Conservation (phyloP, 2,329 filamentous ascomycete genomes). For the Whalleya microplaca region DNA sequence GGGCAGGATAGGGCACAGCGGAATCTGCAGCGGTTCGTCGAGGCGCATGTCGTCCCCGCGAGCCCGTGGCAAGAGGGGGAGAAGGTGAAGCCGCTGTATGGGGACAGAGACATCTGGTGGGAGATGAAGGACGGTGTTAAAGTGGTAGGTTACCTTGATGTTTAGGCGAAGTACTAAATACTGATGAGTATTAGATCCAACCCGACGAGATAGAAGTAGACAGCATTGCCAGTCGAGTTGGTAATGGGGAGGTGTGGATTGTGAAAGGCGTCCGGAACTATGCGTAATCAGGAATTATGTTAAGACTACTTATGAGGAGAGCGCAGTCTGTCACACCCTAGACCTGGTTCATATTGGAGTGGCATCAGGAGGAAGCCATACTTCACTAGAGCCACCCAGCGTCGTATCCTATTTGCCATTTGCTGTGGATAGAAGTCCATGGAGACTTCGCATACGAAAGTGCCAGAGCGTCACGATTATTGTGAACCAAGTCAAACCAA, state of each 20-base stretch:
- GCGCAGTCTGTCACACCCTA: not conserved
- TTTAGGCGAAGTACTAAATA: slow-evolving; percentile 9
- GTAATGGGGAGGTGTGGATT: slow-evolving; percentile 90
- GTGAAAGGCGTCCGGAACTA: slow-evolving; percentile 58
- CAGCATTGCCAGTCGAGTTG: slow-evolving; percentile 72
- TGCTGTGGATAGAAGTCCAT: too few relatives aligned
- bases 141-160: slow-evolving; percentile 54
- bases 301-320: not conserved
- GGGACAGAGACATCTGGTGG: slow-evolving; percentile 77
- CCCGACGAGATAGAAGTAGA: slow-evolving; percentile 80
- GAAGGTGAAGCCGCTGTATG: slow-evolving; percentile 69
- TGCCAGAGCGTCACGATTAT: too few relatives aligned
- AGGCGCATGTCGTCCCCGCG: slow-evolving; percentile 77
- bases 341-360: not conserved
- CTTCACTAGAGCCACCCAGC: too few relatives aligned
- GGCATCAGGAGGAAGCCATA: not conserved
- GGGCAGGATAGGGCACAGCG: slow-evolving; percentile 75
- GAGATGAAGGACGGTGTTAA: slow-evolving; percentile 70
- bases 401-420: too few relatives aligned
- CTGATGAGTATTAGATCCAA: slow-evolving; percentile 61
- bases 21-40: slow-evolving; percentile 81
- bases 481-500: too few relatives aligned
- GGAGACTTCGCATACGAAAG: too few relatives aligned
- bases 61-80: slow-evolving; percentile 75
- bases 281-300: slow-evolving; percentile 22